Conservation (phyloP, 2,329 filamentous ascomycete genomes). For the Trichoderma gracile region DNA sequence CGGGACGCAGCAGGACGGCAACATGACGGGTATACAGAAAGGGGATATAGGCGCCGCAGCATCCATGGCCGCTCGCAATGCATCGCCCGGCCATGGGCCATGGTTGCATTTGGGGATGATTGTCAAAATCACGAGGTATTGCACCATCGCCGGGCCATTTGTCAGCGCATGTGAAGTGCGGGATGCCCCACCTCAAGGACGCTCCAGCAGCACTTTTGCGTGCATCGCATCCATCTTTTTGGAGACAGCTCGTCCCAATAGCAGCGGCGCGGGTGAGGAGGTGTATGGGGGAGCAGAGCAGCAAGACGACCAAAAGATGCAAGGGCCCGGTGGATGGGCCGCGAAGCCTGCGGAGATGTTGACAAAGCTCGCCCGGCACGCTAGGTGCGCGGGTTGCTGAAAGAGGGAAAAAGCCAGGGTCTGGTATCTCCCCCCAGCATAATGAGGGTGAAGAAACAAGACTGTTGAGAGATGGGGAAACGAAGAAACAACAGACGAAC, state of each 20-base stretch:
- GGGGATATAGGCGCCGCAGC: conserved; percentile 19
- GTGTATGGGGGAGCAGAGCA: conserved; percentile 20
- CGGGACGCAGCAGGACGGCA: background rate
- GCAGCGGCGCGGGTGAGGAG: background rate
- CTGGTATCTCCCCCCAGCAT: background rate
- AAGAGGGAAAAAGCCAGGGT: conserved; percentile 15
- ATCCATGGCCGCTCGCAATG: conserved; percentile 17
- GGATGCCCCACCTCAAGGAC: conserved; percentile 28
- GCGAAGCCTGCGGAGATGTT: conserved; percentile 11
- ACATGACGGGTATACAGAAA: conserved; percentile 8
- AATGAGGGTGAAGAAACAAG: background rate
- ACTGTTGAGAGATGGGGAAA: background rate
- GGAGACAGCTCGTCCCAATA: conserved; percentile 20
- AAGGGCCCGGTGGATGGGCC: conserved; percentile 14
- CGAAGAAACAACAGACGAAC: background rate
- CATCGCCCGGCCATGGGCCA: background rate
- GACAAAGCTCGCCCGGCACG: conserved; percentile 9
- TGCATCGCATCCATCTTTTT: conserved; percentile 26
- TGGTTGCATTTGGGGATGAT: conserved; percentile 12
- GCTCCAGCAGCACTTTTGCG: conserved; percentile 32
- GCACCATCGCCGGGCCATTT: conserved; percentile 57
- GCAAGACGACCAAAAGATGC: conserved; percentile 17
- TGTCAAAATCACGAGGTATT: conserved; percentile 58
- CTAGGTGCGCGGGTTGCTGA: conserved; percentile 14
- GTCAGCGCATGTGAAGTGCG: conserved; percentile 38